Base-by-base conservation (phyloP, 306 rosid genomes). In the Sphenostylis stenocarpa region DNA sequence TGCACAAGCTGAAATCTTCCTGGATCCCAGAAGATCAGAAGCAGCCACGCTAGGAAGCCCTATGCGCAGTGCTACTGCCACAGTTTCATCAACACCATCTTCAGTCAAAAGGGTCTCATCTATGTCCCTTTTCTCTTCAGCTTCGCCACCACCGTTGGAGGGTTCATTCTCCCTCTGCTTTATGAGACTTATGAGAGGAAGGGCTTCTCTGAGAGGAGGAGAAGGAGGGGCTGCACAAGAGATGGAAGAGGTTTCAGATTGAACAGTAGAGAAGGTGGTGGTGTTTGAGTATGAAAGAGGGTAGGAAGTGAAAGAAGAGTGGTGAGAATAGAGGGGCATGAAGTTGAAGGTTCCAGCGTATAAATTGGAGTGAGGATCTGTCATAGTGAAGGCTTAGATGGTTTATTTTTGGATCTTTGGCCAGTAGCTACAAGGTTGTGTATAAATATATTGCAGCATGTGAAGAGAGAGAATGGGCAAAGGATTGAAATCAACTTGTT, bases 191-290 rank as follows among this genome's bases (percentile, higher is more conserved):
- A 89, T 56, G 41, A 90, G 80, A 65, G 95, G 92, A 38, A 90
- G 95, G 43, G 91, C 95, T 64, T 87, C 85, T 48, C 51, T 82
- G 13, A 51, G 78, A 75, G 88, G 85, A 67, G 85, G 84, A 9
- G 90, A 78, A 26, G 67, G 7, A n/a, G 90, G 41, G 34, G 24
- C 45, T 26, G 34, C 26, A 16, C n/a, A 48, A 11, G 75, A 14
- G 20, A 70, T 29, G 15, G 77, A 61, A 5, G 73, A 31, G n/a
- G 73, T 26, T 17, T 73, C 71, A 17, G 53, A 53, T 39, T 77
- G 83, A 76, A 13, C 19, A 14, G 14, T 44, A 47, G 70, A 44
- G 21, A 69, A 68, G 1, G 45, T 62, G 31, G 10, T 53, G 20
- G 0, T 57, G 76, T 60, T 74, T 74, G 58, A 60, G 57, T 43